Base-by-base conservation (phyloP, 805 yeast species). In the Nadsonia fulvescens region DNA sequence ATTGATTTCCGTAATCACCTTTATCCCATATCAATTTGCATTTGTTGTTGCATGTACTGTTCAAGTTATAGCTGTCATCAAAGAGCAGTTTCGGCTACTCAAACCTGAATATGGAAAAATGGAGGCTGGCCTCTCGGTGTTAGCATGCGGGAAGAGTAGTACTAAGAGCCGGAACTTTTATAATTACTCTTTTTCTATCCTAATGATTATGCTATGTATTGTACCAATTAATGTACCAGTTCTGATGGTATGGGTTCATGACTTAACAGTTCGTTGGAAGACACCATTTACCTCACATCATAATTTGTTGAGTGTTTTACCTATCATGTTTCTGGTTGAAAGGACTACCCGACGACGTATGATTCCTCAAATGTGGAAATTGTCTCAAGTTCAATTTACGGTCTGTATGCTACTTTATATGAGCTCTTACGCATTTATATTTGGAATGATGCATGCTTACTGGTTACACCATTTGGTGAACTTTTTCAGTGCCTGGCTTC, bases 281-380 rank as follows among this genome's bases (percentile, higher is more conserved):
- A 76, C 89, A 0, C 82, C 93, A 9, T 81, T 81, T 41, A 65
- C 77, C 5, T 73, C 93, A 0, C 92, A 81, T 45, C 93, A 83
- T 44, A 82, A 79, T 41, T 55, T 77, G 21, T 47, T 82, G 27
- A 75, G 93, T 1, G 64, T 82, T 14, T 51, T 73, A n/a, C 93
- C 94, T 0, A 67, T 76, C 2, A 56, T 81, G 5, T 33, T 70
- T 7, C 43, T 77, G 19, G 63, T 66, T 21, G 72, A 68, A 36
- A 49, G 58, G 23, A 62, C 72, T 38, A 58, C 56, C 15, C 49
- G 60, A 8, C 65, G 67, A 4, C 49, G 47, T 20, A 48, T 54
- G 37, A 42, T 67, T 14, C 70, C 74, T 3, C 42, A 42, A 14
- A 44, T 52, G 17, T 23, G 28, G n/a, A 28, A 30, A 11, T 18